phyloP scores from a whole-genome alignment of 768 basidiomycete species.

The Leucocoprinus sp. region DNA sequence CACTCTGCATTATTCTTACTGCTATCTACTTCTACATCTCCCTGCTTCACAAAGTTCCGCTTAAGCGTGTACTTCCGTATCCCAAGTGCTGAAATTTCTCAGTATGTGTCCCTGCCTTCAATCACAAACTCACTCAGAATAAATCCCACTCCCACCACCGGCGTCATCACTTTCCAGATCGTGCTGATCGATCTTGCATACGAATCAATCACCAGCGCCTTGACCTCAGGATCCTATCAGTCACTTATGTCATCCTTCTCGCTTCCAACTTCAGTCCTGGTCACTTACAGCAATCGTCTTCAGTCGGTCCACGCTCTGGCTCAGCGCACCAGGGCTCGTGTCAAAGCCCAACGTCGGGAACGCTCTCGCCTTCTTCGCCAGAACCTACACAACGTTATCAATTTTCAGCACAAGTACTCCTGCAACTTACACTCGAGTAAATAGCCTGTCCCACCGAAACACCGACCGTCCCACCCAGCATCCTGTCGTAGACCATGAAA shows the following conservation, averaged over 20 bases:
- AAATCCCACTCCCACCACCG: constrained; percentile 44
- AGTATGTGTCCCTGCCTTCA: neutral
- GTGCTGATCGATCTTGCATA: constrained; percentile 53
- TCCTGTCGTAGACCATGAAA: constrained; percentile 26
- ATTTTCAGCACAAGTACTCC: neutral
- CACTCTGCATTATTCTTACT: neutral
- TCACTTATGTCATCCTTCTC: neutral
- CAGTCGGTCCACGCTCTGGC: constrained; percentile 36
- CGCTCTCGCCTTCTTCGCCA: constrained; percentile 27
- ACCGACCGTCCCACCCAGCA: constrained; percentile 70
- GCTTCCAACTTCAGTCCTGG: neutral
- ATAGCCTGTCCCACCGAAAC: constrained; percentile 69
- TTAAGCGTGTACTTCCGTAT: constrained; percentile 53
- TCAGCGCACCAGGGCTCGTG: constrained; percentile 33
- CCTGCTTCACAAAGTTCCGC: constrained; percentile 35
- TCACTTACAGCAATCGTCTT: constrained; percentile 35
- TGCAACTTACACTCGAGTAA: constrained; percentile 44
- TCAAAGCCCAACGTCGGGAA: constrained; percentile 30
- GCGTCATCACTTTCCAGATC: constrained; percentile 62
- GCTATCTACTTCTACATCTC: neutral
- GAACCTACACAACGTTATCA: constrained; percentile 18
- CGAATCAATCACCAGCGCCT: constrained; percentile 46
- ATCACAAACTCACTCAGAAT: constrained; percentile 33
- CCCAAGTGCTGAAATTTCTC: constrained; percentile 35
- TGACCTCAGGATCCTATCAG: constrained; percentile 39